Conservation (phyloP, 1,284 basidiomycete genomes). For the Moesziomyces globuligerus region DNA sequence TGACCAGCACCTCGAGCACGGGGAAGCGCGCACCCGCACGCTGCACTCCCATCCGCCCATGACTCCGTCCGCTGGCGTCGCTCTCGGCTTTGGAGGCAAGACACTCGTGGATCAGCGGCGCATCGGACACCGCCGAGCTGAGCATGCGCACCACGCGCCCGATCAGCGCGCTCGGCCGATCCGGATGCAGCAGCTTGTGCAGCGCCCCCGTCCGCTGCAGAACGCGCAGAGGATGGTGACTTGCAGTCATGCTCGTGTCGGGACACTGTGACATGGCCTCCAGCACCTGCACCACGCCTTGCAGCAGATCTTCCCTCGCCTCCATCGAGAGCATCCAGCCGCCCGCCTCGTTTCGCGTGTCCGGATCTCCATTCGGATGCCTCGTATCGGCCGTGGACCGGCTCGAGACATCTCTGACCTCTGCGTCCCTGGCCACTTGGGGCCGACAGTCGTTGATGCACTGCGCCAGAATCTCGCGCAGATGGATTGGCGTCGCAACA, state of each 20-base stretch:
- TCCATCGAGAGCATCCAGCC: conserved; percentile 17
- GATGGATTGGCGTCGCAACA: conserved; percentile 22
- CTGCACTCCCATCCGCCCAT: conserved; percentile 1
- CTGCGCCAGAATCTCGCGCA: conserved; percentile 38
- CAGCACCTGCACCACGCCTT: conserved; percentile 22
- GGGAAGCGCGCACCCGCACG: conserved; percentile 42
- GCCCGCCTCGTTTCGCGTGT: neutral
- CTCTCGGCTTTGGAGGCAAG: conserved; percentile 19
- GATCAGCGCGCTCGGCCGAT: conserved; percentile 21
- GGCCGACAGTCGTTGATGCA: conserved; percentile 31
- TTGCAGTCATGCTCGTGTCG: conserved; percentile 6
- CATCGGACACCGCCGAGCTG: conserved; percentile 20
- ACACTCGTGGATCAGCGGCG: conserved; percentile 38
- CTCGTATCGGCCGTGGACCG: too few species aligned
- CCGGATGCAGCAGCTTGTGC: conserved; percentile 36
- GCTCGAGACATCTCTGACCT: too few species aligned
- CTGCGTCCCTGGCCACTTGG: too few species aligned
- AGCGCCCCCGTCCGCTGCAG: conserved; percentile 26
- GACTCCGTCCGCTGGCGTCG: neutral
- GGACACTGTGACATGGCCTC: conserved; percentile 25
- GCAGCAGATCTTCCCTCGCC: conserved; percentile 31
- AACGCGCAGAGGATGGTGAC: conserved; percentile 21
- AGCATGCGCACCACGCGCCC: conserved; percentile 29
- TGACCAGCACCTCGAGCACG: conserved; percentile 51
- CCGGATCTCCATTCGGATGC: too few species aligned